Evolutionary conservation across 1,139 yeast genomes (phyloP).

Genomic region (Suhomyces terraborum): DNA sequence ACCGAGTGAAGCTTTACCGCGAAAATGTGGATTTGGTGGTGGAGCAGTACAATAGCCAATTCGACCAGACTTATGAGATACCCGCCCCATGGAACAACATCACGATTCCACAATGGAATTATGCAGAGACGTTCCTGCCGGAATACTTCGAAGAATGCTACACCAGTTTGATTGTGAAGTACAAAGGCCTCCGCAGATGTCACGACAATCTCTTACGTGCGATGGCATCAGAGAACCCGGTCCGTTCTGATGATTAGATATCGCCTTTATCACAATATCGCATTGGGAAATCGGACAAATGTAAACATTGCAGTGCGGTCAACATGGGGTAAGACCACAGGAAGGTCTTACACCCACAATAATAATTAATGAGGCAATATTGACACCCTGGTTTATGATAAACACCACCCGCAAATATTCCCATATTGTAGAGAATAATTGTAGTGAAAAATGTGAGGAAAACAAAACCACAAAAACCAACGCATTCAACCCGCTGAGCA

Average conservation of each 20-base stretch:
- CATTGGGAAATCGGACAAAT: neutral
- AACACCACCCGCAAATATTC: too few species aligned
- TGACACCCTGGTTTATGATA: too few species aligned
- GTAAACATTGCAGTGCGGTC: neutral
- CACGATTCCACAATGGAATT: neutral
- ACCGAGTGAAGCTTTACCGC: slow-evolving; percentile 9
- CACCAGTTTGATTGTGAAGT: slow-evolving; percentile 15
- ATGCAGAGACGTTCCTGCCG: neutral
- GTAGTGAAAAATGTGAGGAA: too few species aligned
- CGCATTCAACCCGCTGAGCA: too few species aligned
- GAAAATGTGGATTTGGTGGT: slow-evolving; percentile 6
- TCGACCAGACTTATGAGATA: slow-evolving; percentile 6
- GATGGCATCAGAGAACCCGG: slow-evolving; percentile 15
- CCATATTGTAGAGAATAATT: too few species aligned
- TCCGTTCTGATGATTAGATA: neutral
- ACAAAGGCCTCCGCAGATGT: slow-evolving; percentile 13
- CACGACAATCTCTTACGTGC: slow-evolving; percentile 6
- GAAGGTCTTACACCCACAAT: neutral
- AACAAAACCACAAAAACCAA: too few species aligned
- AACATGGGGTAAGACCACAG: neutral
- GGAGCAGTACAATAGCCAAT: slow-evolving; percentile 5
- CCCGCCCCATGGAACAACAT: slow-evolving; percentile 5
- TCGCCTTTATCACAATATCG: too few species aligned
- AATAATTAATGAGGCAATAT: neutral
- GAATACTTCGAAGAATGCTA: neutral